Evolutionary conservation across 306 rosid species (phyloP), one percentile per base, ranked within the genome.

Genomic region (Oxytropis ochrocephala): DNA sequence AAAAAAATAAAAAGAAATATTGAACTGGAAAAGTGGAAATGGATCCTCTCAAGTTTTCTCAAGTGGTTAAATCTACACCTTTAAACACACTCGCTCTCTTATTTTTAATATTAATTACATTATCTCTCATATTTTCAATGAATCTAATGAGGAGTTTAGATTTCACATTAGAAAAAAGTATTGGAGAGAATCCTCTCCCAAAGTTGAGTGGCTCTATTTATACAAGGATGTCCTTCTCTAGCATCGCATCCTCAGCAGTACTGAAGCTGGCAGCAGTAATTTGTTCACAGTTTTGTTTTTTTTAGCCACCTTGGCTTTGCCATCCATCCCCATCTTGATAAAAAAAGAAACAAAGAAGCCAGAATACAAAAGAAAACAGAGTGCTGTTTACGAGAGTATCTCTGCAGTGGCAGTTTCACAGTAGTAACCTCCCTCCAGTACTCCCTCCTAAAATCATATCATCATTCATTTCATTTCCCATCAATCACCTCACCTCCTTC

Each of bases 361-460:
- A 47, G 19, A 47, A 5, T 47, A 47, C 52, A 6, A 14, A 47
- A 16, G 16, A 47, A 49, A 33, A 38, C 72, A n/a, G 87, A 82
- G 81, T 51, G 76, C 75, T 61, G 83, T 80, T 19, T 58, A 54
- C 30, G 79, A 75, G 85, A 33, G 36, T 69, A 64, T 62, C 81
- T 75, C 76, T 52, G 11, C 9, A 30, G 4, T 33, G 43, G 10
- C 12, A 46, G 19, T 46, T 46, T 14, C 43, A 39, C 43, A 43
- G 11, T 39, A 24, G 3, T n/a, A n/a, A n/a, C n/a, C n/a, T n/a
- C n/a, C n/a, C 29, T 24, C 29, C 29, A 24, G 29, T 24, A 11
- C 11, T 39, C 43, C 43, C 11, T 39, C 43, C 6, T 9, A 12
- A 43, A 12, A 43, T 3, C 14, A 39, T 39, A 39, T 10, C 43